Conservation (phyloP, 2,329 filamentous ascomycete species). For the Diatrype stigma region DNA sequence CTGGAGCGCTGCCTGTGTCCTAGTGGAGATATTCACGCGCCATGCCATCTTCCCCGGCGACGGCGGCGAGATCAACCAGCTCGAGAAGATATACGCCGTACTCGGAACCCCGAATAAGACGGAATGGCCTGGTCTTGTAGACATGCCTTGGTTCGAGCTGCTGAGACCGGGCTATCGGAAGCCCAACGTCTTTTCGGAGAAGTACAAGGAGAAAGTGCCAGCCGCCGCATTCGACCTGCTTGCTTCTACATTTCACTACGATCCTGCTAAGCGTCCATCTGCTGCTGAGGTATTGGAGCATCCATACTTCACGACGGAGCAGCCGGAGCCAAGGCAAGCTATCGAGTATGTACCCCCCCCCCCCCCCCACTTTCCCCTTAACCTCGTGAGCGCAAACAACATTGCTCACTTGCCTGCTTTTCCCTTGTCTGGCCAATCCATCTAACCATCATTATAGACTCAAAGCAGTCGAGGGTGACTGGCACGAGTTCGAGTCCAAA, state of each 20-base stretch:
- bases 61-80: constrained; percentile 89
- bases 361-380: background rate
- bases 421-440: constrained; percentile 1
- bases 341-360: constrained; percentile 60
- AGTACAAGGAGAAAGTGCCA: constrained; percentile 73
- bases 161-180: constrained; percentile 73
- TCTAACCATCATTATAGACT: constrained; percentile 47
- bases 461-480: constrained; percentile 80
- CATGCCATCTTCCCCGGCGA: constrained; percentile 94
- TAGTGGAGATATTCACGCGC: constrained; percentile 92
- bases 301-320: constrained; percentile 81
- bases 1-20: constrained; percentile 95
- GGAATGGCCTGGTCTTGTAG: constrained; percentile 85
- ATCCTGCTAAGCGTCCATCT: constrained; percentile 77
- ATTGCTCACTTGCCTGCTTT: background rate
- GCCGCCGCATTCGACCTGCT: constrained; percentile 80
- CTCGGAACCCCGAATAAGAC: constrained; percentile 80
- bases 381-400: too few species aligned
- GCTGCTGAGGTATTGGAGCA: constrained; percentile 83
- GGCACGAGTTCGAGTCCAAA: constrained; percentile 99
- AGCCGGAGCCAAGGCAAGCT: constrained; percentile 72
- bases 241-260: constrained; percentile 80
- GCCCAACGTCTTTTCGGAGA: constrained; percentile 73
- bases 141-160: constrained; percentile 96
- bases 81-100: constrained; percentile 93